Evolutionary conservation across 768 basidiomycete genomes (phyloP), one percentile per base, ranked within the genome.

Genomic region (Trametes cubensis): DNA sequence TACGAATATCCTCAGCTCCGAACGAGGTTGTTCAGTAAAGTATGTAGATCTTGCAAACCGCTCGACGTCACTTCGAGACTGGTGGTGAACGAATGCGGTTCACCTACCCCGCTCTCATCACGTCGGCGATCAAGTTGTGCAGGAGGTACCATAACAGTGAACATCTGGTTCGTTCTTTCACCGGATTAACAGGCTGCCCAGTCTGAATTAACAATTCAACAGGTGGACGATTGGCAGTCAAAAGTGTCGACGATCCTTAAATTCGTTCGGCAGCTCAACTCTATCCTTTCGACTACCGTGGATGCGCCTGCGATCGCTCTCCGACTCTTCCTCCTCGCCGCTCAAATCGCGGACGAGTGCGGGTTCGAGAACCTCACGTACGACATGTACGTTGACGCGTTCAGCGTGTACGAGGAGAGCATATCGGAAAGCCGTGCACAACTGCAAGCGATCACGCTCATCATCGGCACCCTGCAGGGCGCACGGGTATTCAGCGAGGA

Each of bases 301-400:
- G 96, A 98, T 64, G 88, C 94, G 0, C 92, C 93, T 1, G 81
- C 89, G n/a, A 92, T 93, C 61, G 95, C 95, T 6, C 85, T 99
- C 6, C 90, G 95, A 0, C 82, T 98, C 1, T 98, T 96, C 84
- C 87, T 99, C 26, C 89, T 98, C 64, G 90, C 96, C 0, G 95
- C 97, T 0, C 94, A 98, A 73, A 90, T 97, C 28, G 86, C 96
- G 0, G 96, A 97, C 70, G 94, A 96, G 72, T 94, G 93, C 61
- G 92, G 88, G 0, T 93, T 98, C 67, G 95, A 97, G 75, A 95
- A 98, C 72, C 85, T 98, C 61, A 87, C 94, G 17, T 99, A 99
- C 72, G 96, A 99, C 73, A 88, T 98, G 67, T 98, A 95, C 70
- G 97, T 98, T 15, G 95, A 98, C 73, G 94, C 95, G 0, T 98